These are phyloP conservation scores for Cardamine occulta DNA, from an alignment of 345 rosid genomes.

Conservation along the genomic window DNA sequence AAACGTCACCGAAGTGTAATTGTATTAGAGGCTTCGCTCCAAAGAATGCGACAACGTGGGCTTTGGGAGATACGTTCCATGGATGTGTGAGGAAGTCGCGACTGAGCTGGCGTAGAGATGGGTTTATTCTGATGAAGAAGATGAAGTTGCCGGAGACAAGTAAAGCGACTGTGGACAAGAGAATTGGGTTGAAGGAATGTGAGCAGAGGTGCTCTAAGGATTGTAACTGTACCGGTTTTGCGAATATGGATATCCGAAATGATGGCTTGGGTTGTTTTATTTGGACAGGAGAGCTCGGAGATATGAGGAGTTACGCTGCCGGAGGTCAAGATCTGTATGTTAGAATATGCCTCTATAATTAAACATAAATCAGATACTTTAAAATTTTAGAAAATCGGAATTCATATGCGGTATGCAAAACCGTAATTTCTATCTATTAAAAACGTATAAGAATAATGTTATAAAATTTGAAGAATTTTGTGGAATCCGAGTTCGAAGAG, in stretches of 20 bases:
- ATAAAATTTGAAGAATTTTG: neutral
- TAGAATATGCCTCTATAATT: neutral
- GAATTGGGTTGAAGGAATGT: conserved; percentile 43
- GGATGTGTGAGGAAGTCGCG: conserved; percentile 62
- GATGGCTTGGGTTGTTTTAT: conserved; percentile 54
- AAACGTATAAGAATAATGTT: neutral
- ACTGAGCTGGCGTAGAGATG: conserved; percentile 52
- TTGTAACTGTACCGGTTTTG: conserved; percentile 53
- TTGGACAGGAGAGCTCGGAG: conserved; percentile 52
- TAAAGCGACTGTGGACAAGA: conserved; percentile 44
- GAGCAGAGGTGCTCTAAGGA: conserved; percentile 40
- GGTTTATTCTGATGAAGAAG: conserved; percentile 52
- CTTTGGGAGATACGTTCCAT: conserved; percentile 43
- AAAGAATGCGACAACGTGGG: conserved; percentile 55
- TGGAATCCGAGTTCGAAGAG: neutral
- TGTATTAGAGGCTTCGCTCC: conserved; percentile 70
- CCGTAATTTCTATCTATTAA: neutral
- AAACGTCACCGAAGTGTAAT: conserved; percentile 64
- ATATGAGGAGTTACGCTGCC: conserved; percentile 33
- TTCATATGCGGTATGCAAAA: neutral
- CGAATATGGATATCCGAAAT: conserved; percentile 40
- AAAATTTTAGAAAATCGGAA: neutral
- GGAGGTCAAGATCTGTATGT: conserved; percentile 70
- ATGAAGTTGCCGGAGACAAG: conserved; percentile 68
- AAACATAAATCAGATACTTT: neutral